A percentile compares a stretch with the other conserved stretches of the same genome.
These are phyloP conservation scores for Cordyceps farinosa DNA, from an alignment of 2,329 filamentous ascomycete genomes.

Conservation along the genomic window DNA sequence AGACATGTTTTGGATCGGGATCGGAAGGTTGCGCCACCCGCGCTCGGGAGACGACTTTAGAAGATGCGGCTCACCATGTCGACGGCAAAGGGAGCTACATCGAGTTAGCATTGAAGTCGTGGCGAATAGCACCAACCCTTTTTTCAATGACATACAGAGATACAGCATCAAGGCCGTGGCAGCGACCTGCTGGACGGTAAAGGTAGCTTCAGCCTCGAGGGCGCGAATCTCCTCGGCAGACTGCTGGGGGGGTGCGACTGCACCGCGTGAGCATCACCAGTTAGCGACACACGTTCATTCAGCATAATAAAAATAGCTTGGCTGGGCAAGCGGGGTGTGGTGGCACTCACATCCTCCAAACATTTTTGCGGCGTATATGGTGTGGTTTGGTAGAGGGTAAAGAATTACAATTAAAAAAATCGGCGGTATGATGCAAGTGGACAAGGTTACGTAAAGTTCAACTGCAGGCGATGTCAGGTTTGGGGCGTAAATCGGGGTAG, in stretches of 20 bases:
- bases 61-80: slow-evolving; percentile 48
- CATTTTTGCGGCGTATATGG: slow-evolving; percentile 21
- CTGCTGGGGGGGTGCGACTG: slow-evolving; percentile 66
- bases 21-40: not conserved
- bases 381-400: not conserved
- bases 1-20: not conserved
- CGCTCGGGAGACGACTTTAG: slow-evolving; percentile 25
- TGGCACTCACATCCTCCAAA: slow-evolving; percentile 40
- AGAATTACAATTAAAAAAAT: not conserved
- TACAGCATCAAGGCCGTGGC: slow-evolving; percentile 67
- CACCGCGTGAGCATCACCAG: not conserved
- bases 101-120: not conserved
- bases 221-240: slow-evolving; percentile 66
- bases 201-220: slow-evolving; percentile 64
- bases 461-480: not conserved
- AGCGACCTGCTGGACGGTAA: slow-evolving; percentile 64
- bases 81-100: slow-evolving; percentile 55
- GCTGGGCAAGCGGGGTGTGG: slow-evolving; percentile 5
- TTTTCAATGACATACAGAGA: slow-evolving; percentile 54
- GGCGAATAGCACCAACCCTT: not conserved
- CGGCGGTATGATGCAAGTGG: slow-evolving; percentile 10
- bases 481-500: not conserved
- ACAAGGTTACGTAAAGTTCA: slow-evolving; percentile 12
- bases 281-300: slow-evolving; percentile 9
- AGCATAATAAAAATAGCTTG: not conserved